Evolutionary conservation across 257 asterid species (phyloP).

Genomic region (Gynochthodes officinalis): DNA sequence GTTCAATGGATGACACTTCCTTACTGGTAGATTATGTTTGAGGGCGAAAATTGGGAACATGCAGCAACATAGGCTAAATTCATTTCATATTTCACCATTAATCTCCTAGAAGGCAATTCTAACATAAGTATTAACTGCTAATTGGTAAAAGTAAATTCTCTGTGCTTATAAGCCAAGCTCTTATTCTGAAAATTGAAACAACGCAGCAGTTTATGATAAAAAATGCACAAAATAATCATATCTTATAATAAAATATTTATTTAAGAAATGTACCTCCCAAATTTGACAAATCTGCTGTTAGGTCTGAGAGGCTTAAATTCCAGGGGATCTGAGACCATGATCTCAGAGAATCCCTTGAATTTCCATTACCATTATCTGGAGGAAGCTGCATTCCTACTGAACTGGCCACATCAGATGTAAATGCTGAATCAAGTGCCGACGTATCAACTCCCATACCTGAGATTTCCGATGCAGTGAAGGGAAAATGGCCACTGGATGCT

Average conservation of each 20-base stretch:
- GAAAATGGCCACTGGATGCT: constrained; percentile 90
- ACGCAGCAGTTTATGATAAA: not conserved
- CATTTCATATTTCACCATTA: not conserved
- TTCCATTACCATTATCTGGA: constrained; percentile 73
- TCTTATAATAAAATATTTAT: not conserved
- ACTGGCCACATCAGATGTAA: constrained; percentile 75
- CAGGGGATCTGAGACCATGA: constrained; percentile 86
- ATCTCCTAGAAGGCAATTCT: not conserved
- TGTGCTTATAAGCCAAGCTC: not conserved
- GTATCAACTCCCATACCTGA: constrained; percentile 85
- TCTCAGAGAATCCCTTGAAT: constrained; percentile 76
- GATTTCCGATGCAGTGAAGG: constrained; percentile 77
- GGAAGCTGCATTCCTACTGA: constrained; percentile 79
- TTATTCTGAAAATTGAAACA: not conserved
- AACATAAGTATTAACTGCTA: not conserved
- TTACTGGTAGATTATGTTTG: not conserved
- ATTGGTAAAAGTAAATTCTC: not conserved
- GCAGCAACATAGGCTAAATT: not conserved
- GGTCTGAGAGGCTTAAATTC: constrained; percentile 88
- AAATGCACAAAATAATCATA: not conserved
- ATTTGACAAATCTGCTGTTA: constrained; percentile 86
- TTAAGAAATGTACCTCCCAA: constrained; percentile 49
- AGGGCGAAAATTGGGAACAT: not conserved
- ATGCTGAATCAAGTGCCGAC: constrained; percentile 74
- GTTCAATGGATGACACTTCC: not conserved